These are phyloP conservation scores for Craspedostauros australis DNA, from an alignment of 108 stramenopile species.

Conservation along the genomic window DNA sequence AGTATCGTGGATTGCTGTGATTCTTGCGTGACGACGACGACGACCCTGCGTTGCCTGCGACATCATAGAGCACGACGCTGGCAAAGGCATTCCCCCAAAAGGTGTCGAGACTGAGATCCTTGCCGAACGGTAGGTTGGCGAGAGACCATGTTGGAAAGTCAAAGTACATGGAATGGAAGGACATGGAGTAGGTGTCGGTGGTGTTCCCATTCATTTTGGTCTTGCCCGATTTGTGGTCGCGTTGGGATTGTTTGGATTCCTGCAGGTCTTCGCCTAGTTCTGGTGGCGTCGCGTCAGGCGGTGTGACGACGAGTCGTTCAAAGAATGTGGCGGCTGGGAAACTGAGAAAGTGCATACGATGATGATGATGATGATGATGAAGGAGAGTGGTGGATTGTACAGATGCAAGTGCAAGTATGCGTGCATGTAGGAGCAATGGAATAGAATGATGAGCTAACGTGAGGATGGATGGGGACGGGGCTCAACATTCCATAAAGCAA, in stretches of 20 bases:
- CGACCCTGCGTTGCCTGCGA: background rate
- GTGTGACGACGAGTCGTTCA: conserved; percentile 58
- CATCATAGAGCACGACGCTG: conserved; percentile 22
- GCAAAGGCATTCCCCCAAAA: conserved; percentile 70
- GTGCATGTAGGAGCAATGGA: too few relatives aligned
- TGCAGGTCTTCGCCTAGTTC: conserved; percentile 37
- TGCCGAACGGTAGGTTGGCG: conserved; percentile 52
- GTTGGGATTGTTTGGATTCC: conserved; percentile 38
- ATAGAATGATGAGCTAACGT: too few relatives aligned
- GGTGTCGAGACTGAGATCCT: conserved; percentile 49
- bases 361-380: too few relatives aligned
- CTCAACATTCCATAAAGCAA: too few relatives aligned
- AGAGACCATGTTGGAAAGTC: conserved; percentile 70
- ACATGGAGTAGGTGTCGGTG: conserved; percentile 55
- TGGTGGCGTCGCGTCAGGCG: conserved; percentile 51
- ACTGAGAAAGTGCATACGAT: too few relatives aligned
- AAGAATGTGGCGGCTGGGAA: conserved; percentile 36
- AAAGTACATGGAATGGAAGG: conserved; percentile 74
- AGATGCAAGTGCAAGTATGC: too few relatives aligned
- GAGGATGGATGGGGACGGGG: too few relatives aligned
- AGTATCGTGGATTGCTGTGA: too few relatives aligned
- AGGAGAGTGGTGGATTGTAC: too few relatives aligned
- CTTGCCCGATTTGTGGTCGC: conserved; percentile 24
- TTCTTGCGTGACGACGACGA: background rate
- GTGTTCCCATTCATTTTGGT: conserved; percentile 47